phyloP scores from a whole-genome alignment of 768 basidiomycete species.

The Lyophyllum shimeji region DNA sequence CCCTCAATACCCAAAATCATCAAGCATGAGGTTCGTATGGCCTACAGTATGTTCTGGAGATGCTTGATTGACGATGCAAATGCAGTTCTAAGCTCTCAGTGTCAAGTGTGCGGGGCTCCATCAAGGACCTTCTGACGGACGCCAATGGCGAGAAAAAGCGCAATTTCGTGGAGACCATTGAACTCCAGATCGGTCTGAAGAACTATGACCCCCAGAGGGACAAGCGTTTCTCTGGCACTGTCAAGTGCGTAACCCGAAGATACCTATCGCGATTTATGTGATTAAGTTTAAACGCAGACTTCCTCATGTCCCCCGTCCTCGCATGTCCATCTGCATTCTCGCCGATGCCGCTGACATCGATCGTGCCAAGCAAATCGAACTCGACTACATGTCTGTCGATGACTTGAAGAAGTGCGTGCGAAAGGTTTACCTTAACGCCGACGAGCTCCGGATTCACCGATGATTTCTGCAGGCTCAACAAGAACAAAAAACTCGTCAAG shows the following conservation, averaged over 20 bases:
- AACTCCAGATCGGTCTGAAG: conserved; percentile 95
- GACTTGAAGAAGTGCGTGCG: conserved; percentile 91
- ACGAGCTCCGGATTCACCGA: background rate
- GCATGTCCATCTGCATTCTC: conserved; percentile 99
- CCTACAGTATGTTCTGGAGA: background rate
- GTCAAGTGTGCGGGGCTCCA: conserved; percentile 99
- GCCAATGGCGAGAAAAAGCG: conserved; percentile 88
- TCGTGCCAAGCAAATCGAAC: conserved; percentile 95
- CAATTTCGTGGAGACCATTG: conserved; percentile 95
- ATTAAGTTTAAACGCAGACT: conserved; percentile 51
- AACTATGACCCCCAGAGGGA: conserved; percentile 99
- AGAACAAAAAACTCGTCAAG: conserved; percentile 99
- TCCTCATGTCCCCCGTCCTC: conserved; percentile 95
- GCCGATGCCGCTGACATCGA: conserved; percentile 99
- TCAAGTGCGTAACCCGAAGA: conserved; percentile 62
- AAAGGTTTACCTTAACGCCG: background rate
- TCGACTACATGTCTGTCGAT: conserved; percentile 99
- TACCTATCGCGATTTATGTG: background rate
- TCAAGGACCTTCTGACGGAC: conserved; percentile 85
- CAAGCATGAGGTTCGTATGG: conserved; percentile 24
- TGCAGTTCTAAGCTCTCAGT: conserved; percentile 81
- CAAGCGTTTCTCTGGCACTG: conserved; percentile 99
- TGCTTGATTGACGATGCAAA: conserved; percentile 16
- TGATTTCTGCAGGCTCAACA: conserved; percentile 71
- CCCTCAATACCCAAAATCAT: conserved; percentile 23